Evolutionary conservation across 2,329 filamentous ascomycete genomes (phyloP), one percentile per base, ranked within the genome.

Genomic region (Pseudogymnoascus destructans): DNA sequence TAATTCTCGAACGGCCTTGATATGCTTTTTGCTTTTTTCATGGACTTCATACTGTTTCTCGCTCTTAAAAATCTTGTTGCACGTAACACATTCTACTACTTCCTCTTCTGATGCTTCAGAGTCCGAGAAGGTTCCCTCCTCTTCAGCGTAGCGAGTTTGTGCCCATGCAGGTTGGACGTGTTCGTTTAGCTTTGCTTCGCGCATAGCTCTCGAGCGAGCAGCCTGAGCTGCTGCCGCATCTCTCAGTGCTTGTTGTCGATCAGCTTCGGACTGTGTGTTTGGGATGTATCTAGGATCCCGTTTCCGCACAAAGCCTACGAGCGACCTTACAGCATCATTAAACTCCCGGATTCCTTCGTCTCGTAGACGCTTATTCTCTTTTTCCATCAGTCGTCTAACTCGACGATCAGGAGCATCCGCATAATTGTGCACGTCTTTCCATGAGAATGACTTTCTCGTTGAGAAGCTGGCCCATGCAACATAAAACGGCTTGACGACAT

Each of bases 1-100:
- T 36, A 98, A 72, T 61, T 90, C 81, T 64, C 91, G 85, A 5
- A 96, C 79, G 2, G 89, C 86, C 69, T 95, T 97, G 61, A 85
- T 72, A 67, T 98, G 93, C 72, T 97, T 98, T 71, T 95, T 98
- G 76, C 92, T 97, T 73, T 86, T 89, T 73, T 96, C 91, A 66
- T 98, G 93, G 2, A 87, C 85, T 66, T 95, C 84, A 61, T 87
- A 90, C 68, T 97, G 92, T 63, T 89, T 90, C 68, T 95, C 87
- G 66, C 91, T 97, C 72, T 96, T 81, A 73, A 97, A 98, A 0
- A 73, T 78, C 63, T 87, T 89, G 63, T 82, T 79, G 71, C 93
- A 97, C 3, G 83, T 80, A 2, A 86, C 79, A 68, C 93, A 97
- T 65, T 84, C 84, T 61, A 67, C 63, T 40, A 80, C 79, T 1